phyloP scores from a whole-genome alignment of 805 yeast genomes.

The Wickerhamomyces tratensis region DNA sequence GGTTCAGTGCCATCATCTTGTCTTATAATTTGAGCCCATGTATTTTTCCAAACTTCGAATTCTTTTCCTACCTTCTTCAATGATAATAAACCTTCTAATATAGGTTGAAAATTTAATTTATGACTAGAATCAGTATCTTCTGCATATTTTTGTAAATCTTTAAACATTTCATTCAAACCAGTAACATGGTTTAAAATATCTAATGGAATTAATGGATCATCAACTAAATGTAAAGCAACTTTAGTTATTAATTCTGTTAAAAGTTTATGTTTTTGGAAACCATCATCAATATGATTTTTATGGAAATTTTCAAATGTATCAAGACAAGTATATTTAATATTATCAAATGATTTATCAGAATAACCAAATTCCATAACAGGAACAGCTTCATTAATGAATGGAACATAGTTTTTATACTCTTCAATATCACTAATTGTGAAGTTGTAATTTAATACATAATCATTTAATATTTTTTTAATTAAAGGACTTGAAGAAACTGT shows the following conservation, averaged over 20 bases:
- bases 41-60: slow-evolving; percentile 43
- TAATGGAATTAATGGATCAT: slow-evolving; percentile 69
- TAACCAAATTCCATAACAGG: slow-evolving; percentile 58
- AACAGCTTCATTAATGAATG: slow-evolving; percentile 58
- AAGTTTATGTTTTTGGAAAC: slow-evolving; percentile 43
- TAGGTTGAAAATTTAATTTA: slow-evolving; percentile 19
- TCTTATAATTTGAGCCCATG: slow-evolving; percentile 52
- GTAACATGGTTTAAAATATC: slow-evolving; percentile 39
- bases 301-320: slow-evolving; percentile 55
- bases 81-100: slow-evolving; percentile 22
- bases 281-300: slow-evolving; percentile 39
- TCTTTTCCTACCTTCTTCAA: slow-evolving; percentile 36
- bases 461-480: slow-evolving; percentile 36
- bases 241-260: slow-evolving; percentile 47
- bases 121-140: slow-evolving; percentile 10
- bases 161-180: slow-evolving; percentile 31
- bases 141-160: slow-evolving; percentile 36
- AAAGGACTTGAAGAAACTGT: slow-evolving; percentile 58
- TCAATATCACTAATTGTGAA: slow-evolving; percentile 20
- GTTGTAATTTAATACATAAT: slow-evolving; percentile 18
- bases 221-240: slow-evolving; percentile 50
- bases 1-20: slow-evolving; percentile 61
- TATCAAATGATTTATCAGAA: slow-evolving; percentile 31
- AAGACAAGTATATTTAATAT: slow-evolving; percentile 37
- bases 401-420: slow-evolving; percentile 53